Conservation (phyloP, 2,329 filamentous ascomycete species). For the Trichoderma cornu-damae region DNA sequence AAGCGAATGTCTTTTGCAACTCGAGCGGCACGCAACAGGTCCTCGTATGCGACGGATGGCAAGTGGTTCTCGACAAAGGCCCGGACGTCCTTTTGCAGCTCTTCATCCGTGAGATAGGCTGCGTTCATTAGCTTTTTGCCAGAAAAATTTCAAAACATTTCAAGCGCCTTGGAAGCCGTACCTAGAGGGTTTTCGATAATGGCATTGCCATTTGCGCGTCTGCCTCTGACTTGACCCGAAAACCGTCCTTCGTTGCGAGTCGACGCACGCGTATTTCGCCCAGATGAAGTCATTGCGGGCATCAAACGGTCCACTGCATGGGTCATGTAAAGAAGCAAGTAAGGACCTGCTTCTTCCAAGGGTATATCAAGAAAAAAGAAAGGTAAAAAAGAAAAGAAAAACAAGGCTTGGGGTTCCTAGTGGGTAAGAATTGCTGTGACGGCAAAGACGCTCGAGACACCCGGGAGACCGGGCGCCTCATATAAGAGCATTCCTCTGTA, state of each 20-base stretch:
- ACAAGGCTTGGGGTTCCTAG: background rate
- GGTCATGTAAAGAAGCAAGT: background rate
- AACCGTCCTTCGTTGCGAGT: constrained; percentile 20
- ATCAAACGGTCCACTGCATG: background rate
- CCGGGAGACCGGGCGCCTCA: constrained; percentile 1
- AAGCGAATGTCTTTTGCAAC: constrained; percentile 38
- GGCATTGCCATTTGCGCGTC: constrained; percentile 31
- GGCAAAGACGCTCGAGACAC: constrained; percentile 10
- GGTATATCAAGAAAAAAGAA: background rate
- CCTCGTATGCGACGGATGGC: constrained; percentile 28
- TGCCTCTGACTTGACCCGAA: constrained; percentile 25
- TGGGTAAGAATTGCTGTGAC: background rate
- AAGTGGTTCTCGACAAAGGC: constrained; percentile 30
- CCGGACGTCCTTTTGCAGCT: constrained; percentile 34
- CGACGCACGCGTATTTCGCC: background rate
- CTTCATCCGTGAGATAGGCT: constrained; percentile 37
- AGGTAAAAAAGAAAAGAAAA: too few relatives aligned
- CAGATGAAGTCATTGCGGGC: constrained; percentile 15
- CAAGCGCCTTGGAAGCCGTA: constrained; percentile 17
- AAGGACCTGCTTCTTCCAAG: background rate
- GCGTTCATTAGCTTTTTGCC: background rate
- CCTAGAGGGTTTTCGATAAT: constrained; percentile 37
- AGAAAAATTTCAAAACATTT: too few relatives aligned
- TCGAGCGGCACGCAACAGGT: constrained; percentile 36
- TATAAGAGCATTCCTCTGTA: background rate